Percentiles rank a stretch among this genome's conserved stretches.
phyloP scores from a whole-genome alignment of 2,329 filamentous ascomycete genomes.

The Chaetomium sp. region DNA sequence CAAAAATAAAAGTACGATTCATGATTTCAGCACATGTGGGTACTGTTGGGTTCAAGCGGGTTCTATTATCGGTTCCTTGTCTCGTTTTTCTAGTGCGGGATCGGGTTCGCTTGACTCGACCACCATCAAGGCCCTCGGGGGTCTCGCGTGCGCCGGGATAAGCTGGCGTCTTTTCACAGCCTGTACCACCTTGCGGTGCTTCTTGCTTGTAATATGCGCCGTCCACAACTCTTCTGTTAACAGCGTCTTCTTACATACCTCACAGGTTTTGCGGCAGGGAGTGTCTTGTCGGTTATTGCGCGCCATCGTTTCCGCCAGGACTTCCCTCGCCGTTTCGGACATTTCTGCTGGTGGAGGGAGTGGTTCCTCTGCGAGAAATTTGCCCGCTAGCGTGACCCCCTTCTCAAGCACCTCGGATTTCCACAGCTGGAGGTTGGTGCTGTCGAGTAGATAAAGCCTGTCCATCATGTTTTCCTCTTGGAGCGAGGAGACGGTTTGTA shows the following conservation, averaged over 20 bases:
- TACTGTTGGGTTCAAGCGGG: background rate
- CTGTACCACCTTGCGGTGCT: slow-evolving; percentile 28
- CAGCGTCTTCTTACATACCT: slow-evolving; percentile 61
- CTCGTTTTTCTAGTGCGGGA: background rate
- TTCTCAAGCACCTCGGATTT: slow-evolving; percentile 55
- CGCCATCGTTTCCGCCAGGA: slow-evolving; percentile 46
- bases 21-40: background rate
- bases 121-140: slow-evolving; percentile 7
- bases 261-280: slow-evolving; percentile 58
- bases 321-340: slow-evolving; percentile 43
- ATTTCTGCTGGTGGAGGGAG: slow-evolving; percentile 47
- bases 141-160: slow-evolving; percentile 2
- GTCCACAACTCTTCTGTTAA: slow-evolving; percentile 49
- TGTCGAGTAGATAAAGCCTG: slow-evolving; percentile 73
- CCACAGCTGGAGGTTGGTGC: slow-evolving; percentile 62
- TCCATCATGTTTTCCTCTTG: slow-evolving; percentile 47
- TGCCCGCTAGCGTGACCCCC: slow-evolving; percentile 53
- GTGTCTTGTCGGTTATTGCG: slow-evolving; percentile 46
- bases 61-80: background rate
- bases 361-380: slow-evolving; percentile 53
- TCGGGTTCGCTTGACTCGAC: background rate
- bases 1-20: background rate
- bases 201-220: slow-evolving; percentile 38
- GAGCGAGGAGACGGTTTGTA: slow-evolving; percentile 69
- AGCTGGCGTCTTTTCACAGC: slow-evolving; percentile 15